Percentiles rank a stretch among this genome's conserved stretches.
These are phyloP conservation scores for Glycine tomentella DNA, from an alignment of 306 rosid species.

Conservation along the genomic window DNA sequence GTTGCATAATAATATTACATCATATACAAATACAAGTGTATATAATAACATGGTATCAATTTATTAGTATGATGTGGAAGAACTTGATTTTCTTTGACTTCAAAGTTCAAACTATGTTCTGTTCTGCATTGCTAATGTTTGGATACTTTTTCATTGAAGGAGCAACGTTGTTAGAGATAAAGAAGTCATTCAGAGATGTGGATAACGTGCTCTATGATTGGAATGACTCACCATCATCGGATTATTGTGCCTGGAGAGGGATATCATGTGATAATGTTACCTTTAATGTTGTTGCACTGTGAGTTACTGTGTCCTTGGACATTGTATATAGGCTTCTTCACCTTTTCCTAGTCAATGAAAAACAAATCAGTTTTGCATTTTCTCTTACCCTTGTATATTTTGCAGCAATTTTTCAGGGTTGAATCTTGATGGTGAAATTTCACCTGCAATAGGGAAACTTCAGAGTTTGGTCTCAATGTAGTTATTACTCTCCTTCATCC, in stretches of 20 bases:
- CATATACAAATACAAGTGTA: neutral
- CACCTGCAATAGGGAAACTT: conserved; percentile 87
- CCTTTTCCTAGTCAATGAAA: neutral
- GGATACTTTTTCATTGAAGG: conserved; percentile 57
- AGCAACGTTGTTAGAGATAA: conserved; percentile 79
- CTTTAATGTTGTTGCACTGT: conserved; percentile 87
- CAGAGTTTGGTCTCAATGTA: conserved; percentile 78
- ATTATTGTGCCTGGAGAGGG: conserved; percentile 96
- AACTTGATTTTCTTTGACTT: neutral
- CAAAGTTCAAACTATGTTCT: conserved; percentile 12
- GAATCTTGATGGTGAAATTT: conserved; percentile 93
- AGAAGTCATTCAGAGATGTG: conserved; percentile 90
- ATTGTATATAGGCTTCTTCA: neutral
- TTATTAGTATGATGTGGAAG: neutral
- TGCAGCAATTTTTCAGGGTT: conserved; percentile 86
- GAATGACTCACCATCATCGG: conserved; percentile 82
- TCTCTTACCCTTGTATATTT: conserved; percentile 16
- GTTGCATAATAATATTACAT: neutral
- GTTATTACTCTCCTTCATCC: neutral
- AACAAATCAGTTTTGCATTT: conserved; percentile 4
- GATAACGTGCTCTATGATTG: conserved; percentile 93
- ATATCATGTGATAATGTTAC: conserved; percentile 86
- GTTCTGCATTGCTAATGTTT: conserved; percentile 20
- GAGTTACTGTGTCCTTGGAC: conserved; percentile 50
- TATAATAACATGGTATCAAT: neutral